Evolutionary conservation across 2,329 filamentous ascomycete species (phyloP).

Genomic region (Aspergillus terreus): DNA sequence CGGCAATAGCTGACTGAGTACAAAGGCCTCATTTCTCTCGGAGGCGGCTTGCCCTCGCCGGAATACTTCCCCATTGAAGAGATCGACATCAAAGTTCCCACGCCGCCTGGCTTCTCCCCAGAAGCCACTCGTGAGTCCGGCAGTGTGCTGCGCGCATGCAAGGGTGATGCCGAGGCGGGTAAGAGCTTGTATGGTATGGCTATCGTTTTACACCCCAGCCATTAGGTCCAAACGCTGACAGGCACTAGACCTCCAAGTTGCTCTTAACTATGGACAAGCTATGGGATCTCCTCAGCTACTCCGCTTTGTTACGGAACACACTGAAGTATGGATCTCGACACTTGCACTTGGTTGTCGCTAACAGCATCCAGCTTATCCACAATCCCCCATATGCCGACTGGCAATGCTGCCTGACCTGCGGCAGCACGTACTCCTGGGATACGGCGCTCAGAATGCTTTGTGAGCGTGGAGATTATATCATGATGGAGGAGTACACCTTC

Average conservation of each 20-base stretch:
- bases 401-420: constrained; percentile 77
- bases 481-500: constrained; percentile 92
- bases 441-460: constrained; percentile 79
- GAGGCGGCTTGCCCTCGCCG: constrained; percentile 82
- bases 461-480: constrained; percentile 68
- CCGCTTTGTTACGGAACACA: constrained; percentile 90
- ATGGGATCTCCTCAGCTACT: constrained; percentile 81
- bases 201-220: neutral
- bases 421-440: constrained; percentile 82
- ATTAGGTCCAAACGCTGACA: neutral
- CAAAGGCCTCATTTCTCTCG: constrained; percentile 76
- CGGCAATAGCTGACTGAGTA: neutral
- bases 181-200: constrained; percentile 50
- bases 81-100: constrained; percentile 70
- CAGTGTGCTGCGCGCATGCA: constrained; percentile 64
- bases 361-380: constrained; percentile 60
- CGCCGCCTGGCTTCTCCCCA: constrained; percentile 66
- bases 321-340: constrained; percentile 54
- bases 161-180: constrained; percentile 72
- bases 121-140: constrained; percentile 61
- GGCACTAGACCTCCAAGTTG: constrained; percentile 70
- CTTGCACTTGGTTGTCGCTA: constrained; percentile 2
- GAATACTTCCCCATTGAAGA: constrained; percentile 91
- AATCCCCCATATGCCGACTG: constrained; percentile 87
- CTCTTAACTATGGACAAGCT: constrained; percentile 90